Conservation (phyloP, 1,284 basidiomycete genomes). For the Ganoderma leucocontextum region DNA sequence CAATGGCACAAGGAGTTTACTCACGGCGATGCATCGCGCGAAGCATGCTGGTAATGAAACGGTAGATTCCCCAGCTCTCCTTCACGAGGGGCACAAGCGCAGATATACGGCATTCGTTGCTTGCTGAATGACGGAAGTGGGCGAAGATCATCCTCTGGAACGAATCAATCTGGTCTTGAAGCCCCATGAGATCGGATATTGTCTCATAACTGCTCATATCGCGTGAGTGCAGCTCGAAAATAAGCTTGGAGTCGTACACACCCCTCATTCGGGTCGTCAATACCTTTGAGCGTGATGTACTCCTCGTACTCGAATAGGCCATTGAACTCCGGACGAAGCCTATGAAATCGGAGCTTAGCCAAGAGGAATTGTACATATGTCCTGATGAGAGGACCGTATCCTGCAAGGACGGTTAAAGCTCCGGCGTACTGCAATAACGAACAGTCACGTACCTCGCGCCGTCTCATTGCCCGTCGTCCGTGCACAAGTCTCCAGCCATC, state of each 20-base stretch:
- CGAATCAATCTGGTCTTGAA: conserved; percentile 97
- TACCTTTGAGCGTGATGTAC: conserved; percentile 94
- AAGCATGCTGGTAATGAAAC: conserved; percentile 97
- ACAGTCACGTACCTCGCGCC: conserved; percentile 67
- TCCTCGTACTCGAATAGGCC: conserved; percentile 97
- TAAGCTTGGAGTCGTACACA: conserved; percentile 48
- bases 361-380: conserved; percentile 95
- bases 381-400: conserved; percentile 90
- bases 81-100: conserved; percentile 94
- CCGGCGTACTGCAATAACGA: too few species aligned
- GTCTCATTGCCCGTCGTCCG: conserved; percentile 87
- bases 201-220: conserved; percentile 82
- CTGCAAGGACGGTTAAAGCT: conserved; percentile 48
- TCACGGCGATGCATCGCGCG: conserved; percentile 92
- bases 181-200: conserved; percentile 92
- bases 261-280: conserved; percentile 98
- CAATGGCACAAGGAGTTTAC: conserved; percentile 37
- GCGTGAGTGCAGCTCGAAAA: conserved; percentile 5
- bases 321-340: conserved; percentile 93
- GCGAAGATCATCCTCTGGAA: conserved; percentile 97
- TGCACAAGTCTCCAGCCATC: conserved; percentile 96
- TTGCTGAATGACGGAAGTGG: conserved; percentile 88
- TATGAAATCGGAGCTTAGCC: conserved; percentile 95
- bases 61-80: conserved; percentile 97
- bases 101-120: conserved; percentile 96